Evolutionary conservation across 108 stramenopile genomes (phyloP).

Genomic region (Skeletonema marinoi): DNA sequence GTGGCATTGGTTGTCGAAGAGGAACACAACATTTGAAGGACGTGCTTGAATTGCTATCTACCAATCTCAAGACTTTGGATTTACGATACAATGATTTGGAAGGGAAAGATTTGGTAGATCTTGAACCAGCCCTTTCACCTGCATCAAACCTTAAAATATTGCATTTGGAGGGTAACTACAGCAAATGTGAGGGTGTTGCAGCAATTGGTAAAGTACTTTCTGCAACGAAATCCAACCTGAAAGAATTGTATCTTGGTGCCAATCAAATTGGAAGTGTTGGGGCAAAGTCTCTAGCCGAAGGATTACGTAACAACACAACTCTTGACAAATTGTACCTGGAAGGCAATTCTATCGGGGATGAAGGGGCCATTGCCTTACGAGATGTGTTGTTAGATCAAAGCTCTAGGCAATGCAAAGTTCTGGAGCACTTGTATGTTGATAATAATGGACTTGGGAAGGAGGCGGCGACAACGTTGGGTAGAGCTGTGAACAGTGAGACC

Average conservation of each 20-base stretch:
- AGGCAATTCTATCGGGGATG: slow-evolving; percentile 44
- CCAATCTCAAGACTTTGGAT: background rate
- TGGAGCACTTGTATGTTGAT: slow-evolving; percentile 43
- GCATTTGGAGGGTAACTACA: slow-evolving; percentile 10
- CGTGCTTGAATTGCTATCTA: background rate
- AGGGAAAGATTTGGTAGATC: slow-evolving; percentile 13
- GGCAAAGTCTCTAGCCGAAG: slow-evolving; percentile 28
- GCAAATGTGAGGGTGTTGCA: slow-evolving; percentile 8
- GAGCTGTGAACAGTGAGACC: slow-evolving; percentile 20
- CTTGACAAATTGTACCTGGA: slow-evolving; percentile 42
- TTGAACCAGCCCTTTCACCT: background rate
- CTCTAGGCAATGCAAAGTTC: background rate
- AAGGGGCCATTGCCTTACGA: slow-evolving; percentile 38
- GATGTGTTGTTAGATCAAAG: slow-evolving; percentile 6
- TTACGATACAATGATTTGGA: slow-evolving; percentile 23
- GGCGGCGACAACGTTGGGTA: slow-evolving; percentile 38
- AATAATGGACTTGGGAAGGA: slow-evolving; percentile 53
- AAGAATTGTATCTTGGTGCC: slow-evolving; percentile 22
- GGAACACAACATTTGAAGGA: background rate
- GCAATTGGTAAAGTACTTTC: slow-evolving; percentile 4
- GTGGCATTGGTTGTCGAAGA: background rate
- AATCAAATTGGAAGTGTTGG: slow-evolving; percentile 39
- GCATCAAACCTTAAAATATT: background rate
- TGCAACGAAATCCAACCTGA: background rate
- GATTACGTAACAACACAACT: slow-evolving; percentile 12